phyloP scores from a whole-genome alignment of 83 land plant species.

The Diphasiastrum complanatum region DNA sequence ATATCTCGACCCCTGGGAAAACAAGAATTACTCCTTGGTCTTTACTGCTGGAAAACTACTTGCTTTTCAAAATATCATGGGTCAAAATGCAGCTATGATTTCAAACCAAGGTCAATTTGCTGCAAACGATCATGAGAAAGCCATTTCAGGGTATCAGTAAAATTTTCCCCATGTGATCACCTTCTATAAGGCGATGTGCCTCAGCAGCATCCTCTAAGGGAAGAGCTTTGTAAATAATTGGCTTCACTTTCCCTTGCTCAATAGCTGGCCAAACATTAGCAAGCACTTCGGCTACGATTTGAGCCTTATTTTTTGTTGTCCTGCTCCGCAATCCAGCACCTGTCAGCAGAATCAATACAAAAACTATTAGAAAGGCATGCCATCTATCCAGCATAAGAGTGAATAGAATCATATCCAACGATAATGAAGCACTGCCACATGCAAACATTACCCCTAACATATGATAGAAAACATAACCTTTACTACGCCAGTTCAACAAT shows the following conservation, averaged over 20 bases:
- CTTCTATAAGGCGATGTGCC: conserved; percentile 69
- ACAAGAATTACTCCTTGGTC: no score
- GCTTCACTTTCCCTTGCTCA: conserved; percentile 67
- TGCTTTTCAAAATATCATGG: no score
- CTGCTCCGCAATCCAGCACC: conserved; percentile 66
- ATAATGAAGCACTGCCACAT: no score
- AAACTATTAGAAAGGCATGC: background rate
- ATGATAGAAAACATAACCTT: no score
- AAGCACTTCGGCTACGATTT: conserved; percentile 59
- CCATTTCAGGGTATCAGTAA: conserved; percentile 38
- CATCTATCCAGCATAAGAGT: background rate
- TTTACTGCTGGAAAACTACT: no score
- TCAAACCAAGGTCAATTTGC: no score
- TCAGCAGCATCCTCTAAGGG: conserved; percentile 64
- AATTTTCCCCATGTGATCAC: conserved; percentile 76
- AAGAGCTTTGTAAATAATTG: conserved; percentile 51
- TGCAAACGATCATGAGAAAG: no score
- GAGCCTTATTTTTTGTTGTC: conserved; percentile 51
- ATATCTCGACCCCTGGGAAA: no score
- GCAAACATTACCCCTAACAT: no score
- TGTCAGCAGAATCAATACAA: conserved; percentile 22
- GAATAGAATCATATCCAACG: background rate
- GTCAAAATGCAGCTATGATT: no score
- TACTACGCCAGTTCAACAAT: background rate
- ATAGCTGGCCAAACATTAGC: conserved; percentile 83